Evolutionary conservation across 441 rosid species (phyloP), one percentile per base, ranked within the genome.

Genomic region (Manihot esculenta): DNA sequence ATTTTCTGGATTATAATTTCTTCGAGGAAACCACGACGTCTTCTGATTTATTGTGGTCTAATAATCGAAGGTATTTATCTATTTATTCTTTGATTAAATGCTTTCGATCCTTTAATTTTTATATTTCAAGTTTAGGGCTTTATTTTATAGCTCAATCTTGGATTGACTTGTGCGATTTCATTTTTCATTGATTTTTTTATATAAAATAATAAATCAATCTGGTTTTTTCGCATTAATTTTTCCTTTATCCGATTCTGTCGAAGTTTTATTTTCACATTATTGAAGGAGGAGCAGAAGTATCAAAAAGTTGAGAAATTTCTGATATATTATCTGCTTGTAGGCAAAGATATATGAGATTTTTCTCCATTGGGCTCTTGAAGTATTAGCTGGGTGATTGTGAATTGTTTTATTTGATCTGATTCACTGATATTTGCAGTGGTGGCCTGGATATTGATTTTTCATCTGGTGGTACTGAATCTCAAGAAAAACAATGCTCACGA

Each of bases 1-100:
- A 87, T 77, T 87, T 83, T 68, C 85, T 88, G 68, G 83, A 84
- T 80, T 80, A 70, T 49, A 51, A 62, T 70, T 74, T 88, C 74
- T 70, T 81, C 75, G 77, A 76, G 24, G 79, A 68, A 55, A 48
- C 70, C 60, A 17, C 76, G 5, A 71, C 81, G 70, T 26, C 81
- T 74, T 38, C 84, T 5, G 71, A 79, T 73, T 51, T 83, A 42
- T 59, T 78, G 26, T 79, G 72, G 80, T 59, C 83, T 30, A 38
- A 65, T 20, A 62, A 63, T 20, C 38, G 44, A 21, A 69, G 81
- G 88, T 83, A 45, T n/a, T 41, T 4, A 15, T 10, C 21, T 12
- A 7, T 56, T 47, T 58, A 8, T 23, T 62, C 51, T 50, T n/a
- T 70, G 10, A 0, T 65, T 8, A 1, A 35, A 6, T 6, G 42